Base-by-base conservation (phyloP, 2,329 filamentous ascomycete genomes). In the Thermothelomyces thermophilus region DNA sequence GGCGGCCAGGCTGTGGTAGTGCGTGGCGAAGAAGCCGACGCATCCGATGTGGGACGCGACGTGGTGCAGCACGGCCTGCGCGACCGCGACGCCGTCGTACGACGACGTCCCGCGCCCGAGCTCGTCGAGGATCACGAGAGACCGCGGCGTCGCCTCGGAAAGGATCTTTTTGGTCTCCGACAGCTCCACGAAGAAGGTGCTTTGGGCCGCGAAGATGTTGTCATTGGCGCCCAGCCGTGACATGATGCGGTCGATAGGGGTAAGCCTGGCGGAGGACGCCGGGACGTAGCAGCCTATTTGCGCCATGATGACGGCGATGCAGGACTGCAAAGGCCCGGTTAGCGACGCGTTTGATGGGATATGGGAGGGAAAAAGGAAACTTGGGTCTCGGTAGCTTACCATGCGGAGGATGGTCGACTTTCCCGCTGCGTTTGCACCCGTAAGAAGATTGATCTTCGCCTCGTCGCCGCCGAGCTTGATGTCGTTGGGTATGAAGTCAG, bases 101-200 rank as follows among this genome's bases (percentile, higher is more conserved):
- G 88, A 95, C 52, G 85, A 90, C 0, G 93, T 98, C 46, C 93
- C 93, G 55, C 93, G 87, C 41, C 93, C 93, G 0, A 98, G 82
- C 66, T 98, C 93, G 66, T 98, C 93, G 1, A 98, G 81, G 60
- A 98, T 98, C 48, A 98, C 93, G 1, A 98, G 81, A 0, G 90
- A 96, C 10, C 91, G 87, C 0, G 91, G 86, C 0, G 91, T 96
- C 0, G 93, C 93, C 70, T 97, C 93, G 0, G 88, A 83, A 1
- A 98, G 76, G 44, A 98, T 98, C 75, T 97, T 97, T 73, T 97
- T 95, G 0, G 93, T 98, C 67, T 98, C 93, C 0, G 90, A 90
- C 2, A 98, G 74, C 68, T 98, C 93, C 24, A 98, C 91, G 63
- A 98, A 97, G 74, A 98, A 98, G 2, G 93, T 98, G 13, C 88